A percentile compares a stretch with the other conserved stretches of the same genome.
Conservation (phyloP, 495 filamentous ascomycete species). For the Penicillium herquei region DNA sequence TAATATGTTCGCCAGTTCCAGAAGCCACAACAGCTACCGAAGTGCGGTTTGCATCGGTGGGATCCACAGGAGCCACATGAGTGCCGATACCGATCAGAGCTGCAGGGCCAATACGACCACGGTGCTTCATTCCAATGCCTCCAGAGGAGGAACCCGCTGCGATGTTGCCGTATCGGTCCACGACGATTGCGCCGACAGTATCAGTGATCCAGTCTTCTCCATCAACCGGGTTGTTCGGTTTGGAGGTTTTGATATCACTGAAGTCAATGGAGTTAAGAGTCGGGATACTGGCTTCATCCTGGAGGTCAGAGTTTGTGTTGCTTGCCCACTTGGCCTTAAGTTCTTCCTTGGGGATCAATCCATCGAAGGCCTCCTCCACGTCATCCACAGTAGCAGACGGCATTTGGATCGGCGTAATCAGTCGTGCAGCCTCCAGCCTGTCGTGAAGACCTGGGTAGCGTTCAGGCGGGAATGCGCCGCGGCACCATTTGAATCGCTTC, state of each 20-base stretch:
- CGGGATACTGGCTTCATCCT: not conserved
- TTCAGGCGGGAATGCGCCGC: conserved; percentile 1
- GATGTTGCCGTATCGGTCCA: conserved; percentile 81
- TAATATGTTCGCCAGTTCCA: conserved; percentile 97
- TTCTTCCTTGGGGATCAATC: not conserved
- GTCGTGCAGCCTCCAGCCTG: not conserved
- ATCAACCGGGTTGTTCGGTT: not conserved
- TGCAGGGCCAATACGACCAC: conserved; percentile 85
- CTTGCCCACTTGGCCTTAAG: not conserved
- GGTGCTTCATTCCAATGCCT: conserved; percentile 98
- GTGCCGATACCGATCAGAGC: conserved; percentile 90
- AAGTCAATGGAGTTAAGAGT: not conserved
- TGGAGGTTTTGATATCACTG: no score
- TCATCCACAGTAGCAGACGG: not conserved
- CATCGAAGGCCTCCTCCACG: not conserved
- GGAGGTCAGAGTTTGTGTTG: not conserved
- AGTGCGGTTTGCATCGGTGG: conserved; percentile 56
- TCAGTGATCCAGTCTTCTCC: conserved; percentile 66
- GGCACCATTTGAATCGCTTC: not conserved
- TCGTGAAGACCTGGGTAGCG: not conserved
- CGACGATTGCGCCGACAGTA: conserved; percentile 91
- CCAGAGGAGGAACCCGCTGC: conserved; percentile 97
- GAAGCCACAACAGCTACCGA: conserved; percentile 79
- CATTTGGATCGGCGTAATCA: not conserved
- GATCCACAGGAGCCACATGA: conserved; percentile 71